Base-by-base conservation (phyloP, 139 green algal species). In the Chlamydomonas asymmetrica region DNA sequence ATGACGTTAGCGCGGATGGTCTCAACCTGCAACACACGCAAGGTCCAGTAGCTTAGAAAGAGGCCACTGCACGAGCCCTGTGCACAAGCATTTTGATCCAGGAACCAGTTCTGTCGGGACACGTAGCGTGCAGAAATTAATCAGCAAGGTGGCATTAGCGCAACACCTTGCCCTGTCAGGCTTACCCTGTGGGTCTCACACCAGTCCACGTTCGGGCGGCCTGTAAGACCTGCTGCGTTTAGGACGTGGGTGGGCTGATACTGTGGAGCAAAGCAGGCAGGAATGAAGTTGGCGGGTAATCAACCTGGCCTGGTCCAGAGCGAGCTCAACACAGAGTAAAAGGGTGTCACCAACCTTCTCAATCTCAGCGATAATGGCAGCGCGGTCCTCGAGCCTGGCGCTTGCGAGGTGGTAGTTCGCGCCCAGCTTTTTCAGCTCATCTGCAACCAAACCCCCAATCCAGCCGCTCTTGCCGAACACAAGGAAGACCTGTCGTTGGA, bases 201-300 rank as follows among this genome's bases (percentile, higher is more conserved):
- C 96, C 96, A 99, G 82, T 99, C 96, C 34, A 99, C 96, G 71
- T 99, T 99, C 32, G 96, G 96, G 23, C 96, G 85, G 13, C 96
- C 96, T 9, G 96, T 99, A 35, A 99, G 69, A 29, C 96, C 96
- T 27, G 96, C 96, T 40, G 94, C 91, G 77, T 97, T 98, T 2
- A 99, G 84, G 13, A 99, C 90, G 41, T 99, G 96, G 0, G 96
- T 99, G 41, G 94, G 94, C 84, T 97, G 94, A 5, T 77, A 77
- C 71, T 77, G 57, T 41, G 27, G 4, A 25, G 20, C 25, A 3
- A 49, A 32, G 18, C 3, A 20, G n/a, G n/a, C n/a, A n/a, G n/a
- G n/a, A n/a, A n/a, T n/a, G n/a, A n/a, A n/a, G n/a, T n/a, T n/a
- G n/a, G n/a, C n/a, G n/a, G n/a, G n/a, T n/a, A n/a, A n/a, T n/a